A percentile compares a stretch with the other conserved stretches of the same genome.
phyloP scores from a whole-genome alignment of 2,329 filamentous ascomycete species.

The Colletotrichum chlorophyti region DNA sequence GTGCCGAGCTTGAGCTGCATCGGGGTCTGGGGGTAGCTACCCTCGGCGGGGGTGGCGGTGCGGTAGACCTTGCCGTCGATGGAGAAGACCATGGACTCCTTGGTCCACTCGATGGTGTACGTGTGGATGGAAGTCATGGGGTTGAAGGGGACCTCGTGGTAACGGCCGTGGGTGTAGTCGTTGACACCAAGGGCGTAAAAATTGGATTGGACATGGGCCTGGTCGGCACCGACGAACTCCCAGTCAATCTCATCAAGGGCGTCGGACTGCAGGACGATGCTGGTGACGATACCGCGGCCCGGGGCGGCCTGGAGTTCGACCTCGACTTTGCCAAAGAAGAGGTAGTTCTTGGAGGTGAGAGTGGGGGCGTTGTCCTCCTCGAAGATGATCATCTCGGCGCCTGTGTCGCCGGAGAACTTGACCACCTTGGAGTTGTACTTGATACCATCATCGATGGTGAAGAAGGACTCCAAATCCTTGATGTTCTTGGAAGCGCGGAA shows the following conservation, averaged over 20 bases:
- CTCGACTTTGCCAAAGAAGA: constrained; percentile 59
- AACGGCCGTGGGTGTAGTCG: constrained; percentile 58
- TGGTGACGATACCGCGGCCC: constrained; percentile 56
- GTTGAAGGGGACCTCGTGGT: constrained; percentile 50
- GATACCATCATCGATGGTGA: constrained; percentile 59
- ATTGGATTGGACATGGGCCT: constrained; percentile 51
- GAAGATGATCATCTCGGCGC: constrained; percentile 56
- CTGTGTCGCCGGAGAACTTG: constrained; percentile 44
- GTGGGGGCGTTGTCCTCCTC: constrained; percentile 55
- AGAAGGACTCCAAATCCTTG: constrained; percentile 53
- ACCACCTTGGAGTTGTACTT: constrained; percentile 44
- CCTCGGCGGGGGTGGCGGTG: constrained; percentile 54
- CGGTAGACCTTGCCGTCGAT: constrained; percentile 59
- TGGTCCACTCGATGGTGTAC: constrained; percentile 73
- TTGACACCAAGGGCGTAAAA: constrained; percentile 64
- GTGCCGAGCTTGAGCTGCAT: constrained; percentile 70
- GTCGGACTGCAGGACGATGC: constrained; percentile 56
- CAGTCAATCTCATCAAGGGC: constrained; percentile 62
- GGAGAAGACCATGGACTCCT: constrained; percentile 63
- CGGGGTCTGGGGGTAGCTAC: constrained; percentile 73
- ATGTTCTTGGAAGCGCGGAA: constrained; percentile 36
- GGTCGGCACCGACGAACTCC: constrained; percentile 44
- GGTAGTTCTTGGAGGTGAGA: constrained; percentile 52
- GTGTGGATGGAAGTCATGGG: constrained; percentile 58
- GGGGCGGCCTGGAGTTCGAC: constrained; percentile 53